Evolutionary conservation across 1,139 yeast species (phyloP).

Genomic region (Eremothecium sinecaudum): DNA sequence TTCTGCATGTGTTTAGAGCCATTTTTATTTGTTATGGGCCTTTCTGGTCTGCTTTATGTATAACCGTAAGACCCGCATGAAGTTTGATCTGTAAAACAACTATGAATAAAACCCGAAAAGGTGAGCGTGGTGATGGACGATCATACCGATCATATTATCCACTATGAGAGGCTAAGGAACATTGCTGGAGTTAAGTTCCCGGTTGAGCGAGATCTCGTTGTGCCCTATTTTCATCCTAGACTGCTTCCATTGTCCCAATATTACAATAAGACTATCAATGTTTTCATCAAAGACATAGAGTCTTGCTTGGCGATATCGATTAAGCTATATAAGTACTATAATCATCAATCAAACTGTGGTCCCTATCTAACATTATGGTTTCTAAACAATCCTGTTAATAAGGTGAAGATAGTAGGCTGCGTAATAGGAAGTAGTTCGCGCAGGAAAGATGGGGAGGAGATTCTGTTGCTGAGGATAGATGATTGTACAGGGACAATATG

Average conservation of each 20-base stretch:
- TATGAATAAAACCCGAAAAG: no score
- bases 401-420: slow-evolving; percentile 2
- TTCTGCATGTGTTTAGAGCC: no score
- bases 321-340: neutral
- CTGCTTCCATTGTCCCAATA: slow-evolving; percentile 1
- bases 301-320: neutral
- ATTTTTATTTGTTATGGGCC: no score
- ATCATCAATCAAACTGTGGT: neutral
- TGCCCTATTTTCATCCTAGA: slow-evolving; percentile 1
- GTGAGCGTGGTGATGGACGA: slow-evolving; percentile 1
- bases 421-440: slow-evolving; percentile 1
- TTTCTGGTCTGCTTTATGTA: no score
- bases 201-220: neutral
- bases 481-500: slow-evolving; percentile 3
- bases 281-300: slow-evolving; percentile 1
- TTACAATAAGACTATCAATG: neutral
- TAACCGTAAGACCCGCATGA: no score
- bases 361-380: neutral
- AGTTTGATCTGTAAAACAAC: no score
- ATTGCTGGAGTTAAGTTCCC: neutral
- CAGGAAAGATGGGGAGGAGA: neutral
- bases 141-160: slow-evolving; percentile 3
- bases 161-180: slow-evolving; percentile 1
- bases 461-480: slow-evolving; percentile 1
- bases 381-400: slow-evolving; percentile 1